Evolutionary conservation across 352 stramenopile genomes (phyloP).

Genomic region (Phytophthora fragariaefolia): DNA sequence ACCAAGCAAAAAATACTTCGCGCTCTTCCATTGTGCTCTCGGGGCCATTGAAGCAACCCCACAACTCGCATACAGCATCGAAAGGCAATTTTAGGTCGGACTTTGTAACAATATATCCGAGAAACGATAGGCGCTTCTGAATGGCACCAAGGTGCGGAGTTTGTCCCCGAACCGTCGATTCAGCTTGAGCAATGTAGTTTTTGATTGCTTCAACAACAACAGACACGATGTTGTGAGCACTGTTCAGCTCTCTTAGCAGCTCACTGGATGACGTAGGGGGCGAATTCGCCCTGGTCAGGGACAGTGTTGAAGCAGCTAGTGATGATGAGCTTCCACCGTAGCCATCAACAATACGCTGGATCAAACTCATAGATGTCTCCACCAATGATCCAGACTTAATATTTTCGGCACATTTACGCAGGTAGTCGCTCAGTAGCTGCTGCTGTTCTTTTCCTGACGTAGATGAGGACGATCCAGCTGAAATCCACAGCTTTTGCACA

Average conservation of each 20-base stretch:
- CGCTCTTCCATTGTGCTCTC: slow-evolving; percentile 44
- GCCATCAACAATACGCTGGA: slow-evolving; percentile 72
- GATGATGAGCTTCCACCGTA: slow-evolving; percentile 41
- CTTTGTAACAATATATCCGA: slow-evolving; percentile 78
- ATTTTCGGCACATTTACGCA: slow-evolving; percentile 75
- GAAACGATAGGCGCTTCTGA: slow-evolving; percentile 68
- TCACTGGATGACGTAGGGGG: slow-evolving; percentile 51
- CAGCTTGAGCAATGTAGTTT: slow-evolving; percentile 41
- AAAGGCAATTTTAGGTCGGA: slow-evolving; percentile 76
- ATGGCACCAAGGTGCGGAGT: slow-evolving; percentile 26
- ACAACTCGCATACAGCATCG: slow-evolving; percentile 64
- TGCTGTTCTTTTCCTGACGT: slow-evolving; percentile 74
- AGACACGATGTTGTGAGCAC: slow-evolving; percentile 61
- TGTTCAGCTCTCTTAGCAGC: slow-evolving; percentile 73
- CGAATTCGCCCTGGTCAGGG: slow-evolving; percentile 44
- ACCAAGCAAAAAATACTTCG: slow-evolving; percentile 81
- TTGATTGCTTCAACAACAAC: slow-evolving; percentile 69
- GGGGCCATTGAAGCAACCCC: slow-evolving; percentile 55
- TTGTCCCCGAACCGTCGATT: slow-evolving; percentile 14
- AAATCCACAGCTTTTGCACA: slow-evolving; percentile 70
- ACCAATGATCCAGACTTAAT: slow-evolving; percentile 63
- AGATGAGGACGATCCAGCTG: slow-evolving; percentile 48
- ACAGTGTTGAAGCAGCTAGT: slow-evolving; percentile 51
- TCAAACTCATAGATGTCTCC: slow-evolving; percentile 80
- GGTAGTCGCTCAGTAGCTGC: slow-evolving; percentile 72